A percentile compares a stretch with the other conserved stretches of the same genome.
These are phyloP conservation scores for Cadophora sp. DNA, from an alignment of 2,329 filamentous ascomycete genomes.

Conservation along the genomic window DNA sequence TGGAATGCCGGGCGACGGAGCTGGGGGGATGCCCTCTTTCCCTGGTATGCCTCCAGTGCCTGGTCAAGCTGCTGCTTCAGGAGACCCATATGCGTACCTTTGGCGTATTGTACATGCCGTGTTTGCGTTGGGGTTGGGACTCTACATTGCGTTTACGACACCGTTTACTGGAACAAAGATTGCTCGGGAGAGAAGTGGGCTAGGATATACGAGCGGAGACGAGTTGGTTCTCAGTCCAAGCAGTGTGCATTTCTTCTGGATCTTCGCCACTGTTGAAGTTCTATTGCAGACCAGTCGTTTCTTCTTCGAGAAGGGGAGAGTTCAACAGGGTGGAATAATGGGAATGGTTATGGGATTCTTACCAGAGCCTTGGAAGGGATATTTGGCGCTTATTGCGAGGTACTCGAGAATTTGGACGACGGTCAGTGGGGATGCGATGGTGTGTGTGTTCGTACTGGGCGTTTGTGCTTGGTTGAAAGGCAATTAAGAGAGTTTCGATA, in stretches of 20 bases:
- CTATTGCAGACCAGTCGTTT: constrained; percentile 74
- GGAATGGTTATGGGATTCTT: constrained; percentile 69
- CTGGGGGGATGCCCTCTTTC: constrained; percentile 46
- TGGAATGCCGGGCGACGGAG: constrained; percentile 45
- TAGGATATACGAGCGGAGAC: constrained; percentile 41
- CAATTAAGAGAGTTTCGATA: constrained; percentile 14
- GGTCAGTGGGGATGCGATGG: constrained; percentile 75
- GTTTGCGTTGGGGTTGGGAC: constrained; percentile 71
- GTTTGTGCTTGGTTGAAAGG: constrained; percentile 43
- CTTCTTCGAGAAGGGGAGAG: constrained; percentile 66
- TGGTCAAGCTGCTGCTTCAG: constrained; percentile 43
- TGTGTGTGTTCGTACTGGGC: constrained; percentile 76
- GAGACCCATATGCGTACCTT: constrained; percentile 56
- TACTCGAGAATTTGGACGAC: constrained; percentile 77
- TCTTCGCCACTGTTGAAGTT: constrained; percentile 81
- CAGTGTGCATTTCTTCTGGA: constrained; percentile 70
- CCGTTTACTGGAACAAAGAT: constrained; percentile 71
- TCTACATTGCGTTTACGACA: constrained; percentile 73
- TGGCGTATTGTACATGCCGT: constrained; percentile 79
- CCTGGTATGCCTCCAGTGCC: constrained; percentile 53
- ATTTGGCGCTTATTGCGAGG: constrained; percentile 64
- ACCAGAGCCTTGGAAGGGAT: constrained; percentile 68
- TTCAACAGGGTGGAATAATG: constrained; percentile 66
- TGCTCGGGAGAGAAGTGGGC: constrained; percentile 57
- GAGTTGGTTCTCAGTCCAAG: constrained; percentile 45